Base-by-base conservation (phyloP, 352 stramenopile genomes). In the Phytophthora palmivora region DNA sequence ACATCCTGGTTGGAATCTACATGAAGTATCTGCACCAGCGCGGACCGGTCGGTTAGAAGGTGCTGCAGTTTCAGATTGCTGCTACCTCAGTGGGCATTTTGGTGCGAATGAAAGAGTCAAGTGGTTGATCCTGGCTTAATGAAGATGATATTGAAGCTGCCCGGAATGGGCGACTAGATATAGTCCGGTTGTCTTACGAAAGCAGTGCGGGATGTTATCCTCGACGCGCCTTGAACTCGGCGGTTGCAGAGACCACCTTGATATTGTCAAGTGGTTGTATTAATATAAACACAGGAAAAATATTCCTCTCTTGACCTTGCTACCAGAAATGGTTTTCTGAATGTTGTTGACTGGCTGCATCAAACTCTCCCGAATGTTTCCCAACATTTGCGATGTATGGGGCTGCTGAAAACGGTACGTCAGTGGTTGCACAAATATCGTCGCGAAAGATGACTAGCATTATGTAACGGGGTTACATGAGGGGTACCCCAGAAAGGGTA, bases 211-310 rank as follows among this genome's bases (percentile, higher is more conserved):
- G 42, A 28, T 36, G 47, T 8, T 41, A 8, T 26, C 14, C 26
- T 3, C 5, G 14, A 0, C 6, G 9, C n/a, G 37, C 44, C 7
- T 18, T 62, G 6, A 16, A 32, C 12, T 36, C 28, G 16, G 52
- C 50, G 16, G 51, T 45, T 43, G 38, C 36, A 22, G 30, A 28
- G 51, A 43, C 3, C 45, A 67, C 30, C 24, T 67, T 5, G 34
- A 67, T 4, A 49, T 67, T 30, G 43, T 67, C 0, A 61, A 63
- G 6, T 63, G 45, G 43, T n/a, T 57, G n/a, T 21, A 50, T 15
- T 12, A 6, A 3, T 21, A 50, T 15, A n/a, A 6, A 3, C 49
- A 46, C 38, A 47, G 33, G 4, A 33, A 30, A n/a, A 19, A 28
- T 28, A 28, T 28, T 6, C 24, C 24, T 28, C 24, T 6, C 3